Evolutionary conservation across 2,329 filamentous ascomycete genomes (phyloP).

Genomic region (Colletotrichum aenigma): DNA sequence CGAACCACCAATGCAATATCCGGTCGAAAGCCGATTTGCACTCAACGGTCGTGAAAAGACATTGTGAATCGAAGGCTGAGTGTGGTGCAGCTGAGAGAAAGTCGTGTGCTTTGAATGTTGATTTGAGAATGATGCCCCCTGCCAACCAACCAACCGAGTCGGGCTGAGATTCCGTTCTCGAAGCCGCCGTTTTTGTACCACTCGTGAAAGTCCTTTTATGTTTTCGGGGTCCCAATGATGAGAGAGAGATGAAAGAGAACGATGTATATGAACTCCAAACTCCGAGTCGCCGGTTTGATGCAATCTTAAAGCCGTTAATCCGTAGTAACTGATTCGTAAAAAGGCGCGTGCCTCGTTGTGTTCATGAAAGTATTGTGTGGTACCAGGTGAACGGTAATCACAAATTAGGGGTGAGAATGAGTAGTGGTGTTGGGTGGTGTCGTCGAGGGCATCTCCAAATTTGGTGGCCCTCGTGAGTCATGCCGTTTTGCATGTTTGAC

Average conservation of each 20-base stretch:
- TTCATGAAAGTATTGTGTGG: constrained; percentile 6
- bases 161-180: constrained; percentile 4
- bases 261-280: constrained; percentile 18
- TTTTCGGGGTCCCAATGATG: background rate
- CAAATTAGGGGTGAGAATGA: constrained; percentile 1
- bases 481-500: background rate
- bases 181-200: constrained; percentile 3
- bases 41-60: background rate
- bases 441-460: background rate
- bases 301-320: constrained; percentile 22
- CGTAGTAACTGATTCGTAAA: constrained; percentile 12
- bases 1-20: background rate
- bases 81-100: background rate
- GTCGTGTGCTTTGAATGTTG: background rate
- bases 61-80: background rate
- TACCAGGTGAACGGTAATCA: background rate
- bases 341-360: constrained; percentile 7
- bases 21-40: background rate
- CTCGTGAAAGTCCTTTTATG: background rate
- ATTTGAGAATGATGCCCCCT: background rate
- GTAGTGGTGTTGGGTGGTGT: background rate
- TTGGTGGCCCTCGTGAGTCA: background rate
- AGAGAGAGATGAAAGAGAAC: constrained; percentile 1
- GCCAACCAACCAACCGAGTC: constrained; percentile 2
- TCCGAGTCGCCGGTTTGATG: constrained; percentile 21